Percentiles rank a stretch among this genome's conserved stretches.
These are phyloP conservation scores for Incumbomyces delicatus DNA, from an alignment of 2,329 filamentous ascomycete species.

Conservation along the genomic window DNA sequence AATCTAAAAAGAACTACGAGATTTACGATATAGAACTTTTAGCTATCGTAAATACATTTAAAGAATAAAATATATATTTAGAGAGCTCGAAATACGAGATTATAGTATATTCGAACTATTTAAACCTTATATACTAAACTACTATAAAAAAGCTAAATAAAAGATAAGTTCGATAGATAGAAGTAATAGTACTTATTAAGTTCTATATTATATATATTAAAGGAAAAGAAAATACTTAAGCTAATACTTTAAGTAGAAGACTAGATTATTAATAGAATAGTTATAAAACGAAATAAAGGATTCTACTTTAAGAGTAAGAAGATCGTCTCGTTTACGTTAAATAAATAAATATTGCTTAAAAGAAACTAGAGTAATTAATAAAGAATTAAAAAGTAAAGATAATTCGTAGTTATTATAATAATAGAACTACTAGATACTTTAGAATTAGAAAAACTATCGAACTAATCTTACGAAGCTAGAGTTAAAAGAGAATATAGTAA, in stretches of 20 bases:
- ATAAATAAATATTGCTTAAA: background rate
- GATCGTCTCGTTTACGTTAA: slow-evolving; percentile 3
- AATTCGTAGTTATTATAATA: slow-evolving; percentile 5
- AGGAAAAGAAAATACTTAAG: slow-evolving; percentile 8
- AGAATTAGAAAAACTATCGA: slow-evolving; percentile 10
- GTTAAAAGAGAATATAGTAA: slow-evolving; percentile 7
- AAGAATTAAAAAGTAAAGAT: background rate
- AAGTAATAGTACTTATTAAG: slow-evolving; percentile 9
- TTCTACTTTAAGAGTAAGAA: background rate
- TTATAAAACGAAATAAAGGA: background rate
- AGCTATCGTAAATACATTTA: slow-evolving; percentile 11
- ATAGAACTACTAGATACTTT: slow-evolving; percentile 1
- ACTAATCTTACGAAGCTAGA: slow-evolving; percentile 9
- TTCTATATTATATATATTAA: slow-evolving; percentile 12
- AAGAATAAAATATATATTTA: slow-evolving; percentile 12
- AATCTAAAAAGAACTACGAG: slow-evolving; percentile 12
- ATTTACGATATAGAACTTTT: slow-evolving; percentile 18
- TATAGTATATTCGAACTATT: slow-evolving; percentile 12
- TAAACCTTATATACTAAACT: slow-evolving; percentile 12
- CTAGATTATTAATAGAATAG: slow-evolving; percentile 6
- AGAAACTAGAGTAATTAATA: background rate
- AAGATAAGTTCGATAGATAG: slow-evolving; percentile 9
- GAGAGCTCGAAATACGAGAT: slow-evolving; percentile 9
- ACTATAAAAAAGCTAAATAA: slow-evolving; percentile 11
- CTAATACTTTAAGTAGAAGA: slow-evolving; percentile 11